A percentile compares a stretch with the other conserved stretches of the same genome.
These are phyloP conservation scores for Gypsophila paniculata DNA, from an alignment of 179 eudicot species.

Conservation along the genomic window DNA sequence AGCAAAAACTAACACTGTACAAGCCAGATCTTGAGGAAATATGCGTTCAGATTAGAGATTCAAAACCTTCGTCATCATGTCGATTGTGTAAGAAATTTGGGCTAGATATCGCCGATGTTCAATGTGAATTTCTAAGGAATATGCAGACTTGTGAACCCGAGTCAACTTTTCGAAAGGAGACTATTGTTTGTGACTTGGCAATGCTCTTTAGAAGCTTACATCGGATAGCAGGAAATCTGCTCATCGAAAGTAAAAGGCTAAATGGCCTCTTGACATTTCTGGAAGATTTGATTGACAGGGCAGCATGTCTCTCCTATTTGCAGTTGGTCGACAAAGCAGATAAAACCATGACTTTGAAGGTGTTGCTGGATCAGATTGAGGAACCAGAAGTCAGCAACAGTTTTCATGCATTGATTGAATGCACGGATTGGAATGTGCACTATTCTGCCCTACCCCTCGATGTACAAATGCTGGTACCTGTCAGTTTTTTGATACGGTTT, in stretches of 20 bases:
- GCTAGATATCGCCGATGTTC: not conserved
- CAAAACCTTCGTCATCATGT: not conserved
- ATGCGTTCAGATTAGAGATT: slow-evolving; percentile 4
- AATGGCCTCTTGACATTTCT: slow-evolving; percentile 7
- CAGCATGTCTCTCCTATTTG: slow-evolving; percentile 13
- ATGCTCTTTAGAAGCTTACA: not conserved
- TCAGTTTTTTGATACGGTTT: too few species aligned
- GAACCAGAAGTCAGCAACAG: too few species aligned
- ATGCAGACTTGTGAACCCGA: not conserved
- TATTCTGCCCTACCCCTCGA: too few species aligned
- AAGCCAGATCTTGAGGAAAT: not conserved
- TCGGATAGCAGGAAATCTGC: not conserved
- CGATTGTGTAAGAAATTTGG: not conserved
- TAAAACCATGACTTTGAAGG: not conserved
- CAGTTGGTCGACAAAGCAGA: not conserved
- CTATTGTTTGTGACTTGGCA: not conserved
- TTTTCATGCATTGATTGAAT: too few species aligned
- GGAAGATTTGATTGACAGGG: slow-evolving; percentile 14
- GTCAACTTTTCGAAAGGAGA: not conserved
- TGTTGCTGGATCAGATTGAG: not conserved
- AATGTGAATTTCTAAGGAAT: not conserved
- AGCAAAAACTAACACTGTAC: not conserved
- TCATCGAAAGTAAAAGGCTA: not conserved
- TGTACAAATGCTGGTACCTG: too few species aligned
- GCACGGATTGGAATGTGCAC: too few species aligned